These are phyloP conservation scores for Bretschneidera sinensis DNA, from an alignment of 345 rosid genomes.

Conservation along the genomic window DNA sequence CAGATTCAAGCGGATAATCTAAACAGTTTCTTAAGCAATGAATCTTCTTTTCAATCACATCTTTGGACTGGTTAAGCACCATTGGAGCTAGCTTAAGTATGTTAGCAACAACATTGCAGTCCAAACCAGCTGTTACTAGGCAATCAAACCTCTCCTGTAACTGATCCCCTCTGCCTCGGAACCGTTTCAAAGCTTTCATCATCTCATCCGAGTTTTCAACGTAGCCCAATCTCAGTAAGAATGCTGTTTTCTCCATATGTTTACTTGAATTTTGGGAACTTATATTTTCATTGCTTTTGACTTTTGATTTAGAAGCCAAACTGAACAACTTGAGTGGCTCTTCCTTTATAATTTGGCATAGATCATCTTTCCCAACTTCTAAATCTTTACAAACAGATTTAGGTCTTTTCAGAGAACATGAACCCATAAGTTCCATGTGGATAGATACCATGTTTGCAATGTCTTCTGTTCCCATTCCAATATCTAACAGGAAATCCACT, in stretches of 20 bases:
- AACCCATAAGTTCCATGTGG: constrained; percentile 43
- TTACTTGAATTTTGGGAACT: constrained; percentile 27
- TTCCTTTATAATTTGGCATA: constrained; percentile 44
- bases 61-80: constrained; percentile 67
- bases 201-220: constrained; percentile 84
- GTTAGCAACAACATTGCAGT: constrained; percentile 36
- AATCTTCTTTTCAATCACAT: constrained; percentile 63
- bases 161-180: constrained; percentile 80
- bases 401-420: constrained; percentile 49
- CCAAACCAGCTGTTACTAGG: constrained; percentile 66
- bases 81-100: constrained; percentile 62
- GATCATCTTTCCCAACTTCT: constrained; percentile 33
- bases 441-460: constrained; percentile 31
- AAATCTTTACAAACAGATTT: constrained; percentile 41
- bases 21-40: constrained; percentile 42
- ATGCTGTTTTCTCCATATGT: constrained; percentile 45
- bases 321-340: constrained; percentile 60
- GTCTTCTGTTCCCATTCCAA: constrained; percentile 50
- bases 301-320: constrained; percentile 38
- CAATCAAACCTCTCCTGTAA: constrained; percentile 88
- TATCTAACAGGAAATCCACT: constrained; percentile 43
- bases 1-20: constrained; percentile 52
- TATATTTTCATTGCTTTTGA: constrained; percentile 22
- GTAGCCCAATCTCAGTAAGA: constrained; percentile 64
- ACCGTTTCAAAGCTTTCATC: constrained; percentile 57